Percentiles rank a stretch among this genome's conserved stretches.
These are phyloP conservation scores for Ceratocystis papillata DNA, from an alignment of 2,329 filamentous ascomycete genomes.

Conservation along the genomic window DNA sequence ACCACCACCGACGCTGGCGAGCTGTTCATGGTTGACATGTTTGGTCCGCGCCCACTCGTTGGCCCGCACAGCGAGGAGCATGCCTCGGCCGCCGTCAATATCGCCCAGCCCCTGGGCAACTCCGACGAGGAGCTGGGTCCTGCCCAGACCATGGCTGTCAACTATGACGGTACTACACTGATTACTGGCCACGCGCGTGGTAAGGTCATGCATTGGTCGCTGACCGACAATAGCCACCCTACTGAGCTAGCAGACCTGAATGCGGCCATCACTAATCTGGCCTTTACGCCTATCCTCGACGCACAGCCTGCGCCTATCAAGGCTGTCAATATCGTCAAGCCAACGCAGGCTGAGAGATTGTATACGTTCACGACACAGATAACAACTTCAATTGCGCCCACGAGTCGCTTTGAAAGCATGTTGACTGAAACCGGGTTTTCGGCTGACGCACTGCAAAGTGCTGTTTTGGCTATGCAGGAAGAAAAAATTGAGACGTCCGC, in stretches of 20 bases:
- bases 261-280: constrained; percentile 70
- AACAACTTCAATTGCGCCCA: constrained; percentile 31
- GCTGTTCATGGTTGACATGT: constrained; percentile 68
- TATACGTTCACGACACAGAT: constrained; percentile 59
- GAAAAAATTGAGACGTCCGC: constrained; percentile 18
- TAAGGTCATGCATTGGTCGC: constrained; percentile 69
- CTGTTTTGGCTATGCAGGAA: constrained; percentile 32
- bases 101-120: constrained; percentile 44
- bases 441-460: constrained; percentile 39
- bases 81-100: constrained; percentile 48
- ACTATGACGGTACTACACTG: constrained; percentile 70
- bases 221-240: constrained; percentile 57
- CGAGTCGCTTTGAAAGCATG: constrained; percentile 39
- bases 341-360: constrained; percentile 54
- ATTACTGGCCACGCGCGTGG: constrained; percentile 74
- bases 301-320: constrained; percentile 14
- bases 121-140: constrained; percentile 54
- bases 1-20: constrained; percentile 70
- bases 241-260: constrained; percentile 61
- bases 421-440: constrained; percentile 40
- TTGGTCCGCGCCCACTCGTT: constrained; percentile 46
- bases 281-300: constrained; percentile 52
- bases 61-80: constrained; percentile 41
- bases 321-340: constrained; percentile 61
- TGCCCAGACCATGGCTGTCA: constrained; percentile 58